Conservation (phyloP, 176 grass and related monocot species). For the Rhynchospora pubera region DNA sequence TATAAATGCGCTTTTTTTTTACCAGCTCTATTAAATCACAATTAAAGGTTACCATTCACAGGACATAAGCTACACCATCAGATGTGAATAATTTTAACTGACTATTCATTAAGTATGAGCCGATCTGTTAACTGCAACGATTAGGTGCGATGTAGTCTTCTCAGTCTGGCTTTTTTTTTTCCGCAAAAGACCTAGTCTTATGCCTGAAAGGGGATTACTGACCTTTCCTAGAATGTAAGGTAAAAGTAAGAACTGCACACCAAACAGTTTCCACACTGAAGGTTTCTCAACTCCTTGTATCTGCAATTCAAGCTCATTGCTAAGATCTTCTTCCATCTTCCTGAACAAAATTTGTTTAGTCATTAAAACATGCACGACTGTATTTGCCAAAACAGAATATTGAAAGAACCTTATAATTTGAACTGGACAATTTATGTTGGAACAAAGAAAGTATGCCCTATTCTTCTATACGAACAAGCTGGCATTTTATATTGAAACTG, state of each 20-base stretch:
- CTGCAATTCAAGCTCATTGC: constrained; percentile 78
- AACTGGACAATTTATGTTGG: neutral
- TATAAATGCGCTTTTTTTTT: too few relatives aligned
- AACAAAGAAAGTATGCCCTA: neutral
- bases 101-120: constrained; percentile 1
- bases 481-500: neutral
- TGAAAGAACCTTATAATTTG: neutral
- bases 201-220: neutral
- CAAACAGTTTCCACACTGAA: constrained; percentile 69
- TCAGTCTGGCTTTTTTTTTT: neutral
- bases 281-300: constrained; percentile 88
- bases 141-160: neutral
- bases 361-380: constrained; percentile 1
- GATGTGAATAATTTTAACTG: neutral
- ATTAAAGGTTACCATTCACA: neutral
- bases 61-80: neutral
- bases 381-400: neutral
- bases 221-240: constrained; percentile 88
- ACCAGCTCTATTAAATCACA: too few relatives aligned
- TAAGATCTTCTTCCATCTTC: constrained; percentile 61
- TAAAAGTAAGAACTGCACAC: constrained; percentile 76
- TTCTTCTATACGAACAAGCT: constrained; percentile 7
- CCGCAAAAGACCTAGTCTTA: neutral
- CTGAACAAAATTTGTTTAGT: constrained; percentile 31
- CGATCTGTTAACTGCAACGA: neutral